Evolutionary conservation across 2,329 filamentous ascomycete species (phyloP).

Genomic region (Epichloe hybrida): DNA sequence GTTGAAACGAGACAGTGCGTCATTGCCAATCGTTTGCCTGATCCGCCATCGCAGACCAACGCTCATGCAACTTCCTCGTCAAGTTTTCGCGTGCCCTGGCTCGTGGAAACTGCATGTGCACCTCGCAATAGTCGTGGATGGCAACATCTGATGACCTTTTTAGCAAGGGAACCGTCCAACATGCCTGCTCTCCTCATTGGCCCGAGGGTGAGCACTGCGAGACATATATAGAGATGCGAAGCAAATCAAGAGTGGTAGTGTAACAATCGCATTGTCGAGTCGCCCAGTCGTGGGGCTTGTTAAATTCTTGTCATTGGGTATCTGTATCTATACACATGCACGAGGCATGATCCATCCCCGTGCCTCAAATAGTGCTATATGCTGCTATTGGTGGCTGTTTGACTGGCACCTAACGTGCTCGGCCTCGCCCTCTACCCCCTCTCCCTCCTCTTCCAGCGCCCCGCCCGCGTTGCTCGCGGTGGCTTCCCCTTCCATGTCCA

Average conservation of each 20-base stretch:
- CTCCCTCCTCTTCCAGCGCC: conserved; percentile 15
- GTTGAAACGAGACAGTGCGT: conserved; percentile 4
- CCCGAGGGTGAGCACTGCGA: too few relatives aligned
- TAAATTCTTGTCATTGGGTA: not conserved
- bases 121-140: not conserved
- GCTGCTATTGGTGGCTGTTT: not conserved
- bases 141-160: not conserved
- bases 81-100: not conserved
- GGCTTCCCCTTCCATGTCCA: conserved; percentile 11
- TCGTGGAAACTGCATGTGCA: not conserved
- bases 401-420: conserved; percentile 4
- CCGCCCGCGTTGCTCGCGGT: conserved; percentile 11
- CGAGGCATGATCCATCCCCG: not conserved
- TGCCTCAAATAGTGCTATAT: not conserved
- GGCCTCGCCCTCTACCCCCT: conserved; percentile 4
- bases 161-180: too few relatives aligned
- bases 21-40: not conserved
- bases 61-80: not conserved
- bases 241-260: not conserved
- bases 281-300: not conserved
- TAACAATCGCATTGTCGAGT: not conserved
- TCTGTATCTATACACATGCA: not conserved
- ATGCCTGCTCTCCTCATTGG: too few relatives aligned
- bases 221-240: not conserved
- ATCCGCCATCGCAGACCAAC: not conserved